phyloP scores from a whole-genome alignment of 768 basidiomycete genomes.

The Phaffia tasmanica region DNA sequence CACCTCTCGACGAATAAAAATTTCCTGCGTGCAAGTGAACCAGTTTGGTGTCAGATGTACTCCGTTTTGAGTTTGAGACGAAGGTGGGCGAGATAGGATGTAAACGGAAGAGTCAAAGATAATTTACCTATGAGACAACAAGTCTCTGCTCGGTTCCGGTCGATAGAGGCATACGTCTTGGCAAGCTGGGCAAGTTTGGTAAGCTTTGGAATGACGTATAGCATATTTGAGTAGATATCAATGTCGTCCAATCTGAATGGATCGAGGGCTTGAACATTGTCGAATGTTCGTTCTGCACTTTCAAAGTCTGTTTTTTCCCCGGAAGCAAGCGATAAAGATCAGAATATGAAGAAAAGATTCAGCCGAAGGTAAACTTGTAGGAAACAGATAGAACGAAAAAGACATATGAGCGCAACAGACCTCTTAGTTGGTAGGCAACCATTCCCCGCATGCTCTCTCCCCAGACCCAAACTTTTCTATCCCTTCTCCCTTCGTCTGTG shows the following conservation, averaged over 20 bases:
- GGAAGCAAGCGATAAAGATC: neutral
- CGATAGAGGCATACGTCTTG: constrained; percentile 75
- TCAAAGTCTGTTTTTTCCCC: constrained; percentile 56
- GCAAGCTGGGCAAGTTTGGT: constrained; percentile 82
- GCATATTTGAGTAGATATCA: constrained; percentile 90
- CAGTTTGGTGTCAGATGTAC: neutral
- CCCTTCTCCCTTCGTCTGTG: constrained; percentile 2
- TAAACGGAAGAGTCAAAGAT: neutral
- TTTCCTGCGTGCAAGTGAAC: constrained; percentile 55
- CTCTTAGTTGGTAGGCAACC: constrained; percentile 79
- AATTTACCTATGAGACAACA: constrained; percentile 84
- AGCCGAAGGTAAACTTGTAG: neutral
- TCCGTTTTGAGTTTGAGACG: neutral
- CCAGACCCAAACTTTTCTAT: constrained; percentile 50
- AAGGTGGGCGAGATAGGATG: neutral
- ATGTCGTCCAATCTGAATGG: constrained; percentile 88
- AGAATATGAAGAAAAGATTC: neutral
- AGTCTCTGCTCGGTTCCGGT: constrained; percentile 89
- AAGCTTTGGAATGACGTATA: constrained; percentile 85
- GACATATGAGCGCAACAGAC: constrained; percentile 42
- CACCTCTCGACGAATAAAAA: constrained; percentile 82
- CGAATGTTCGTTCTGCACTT: constrained; percentile 73
- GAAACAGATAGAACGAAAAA: too few relatives aligned
- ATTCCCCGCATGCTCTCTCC: constrained; percentile 48
- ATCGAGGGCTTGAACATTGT: constrained; percentile 64